Base-by-base conservation (phyloP, 176 grass and related monocot species). In the Zoysia japonica region DNA sequence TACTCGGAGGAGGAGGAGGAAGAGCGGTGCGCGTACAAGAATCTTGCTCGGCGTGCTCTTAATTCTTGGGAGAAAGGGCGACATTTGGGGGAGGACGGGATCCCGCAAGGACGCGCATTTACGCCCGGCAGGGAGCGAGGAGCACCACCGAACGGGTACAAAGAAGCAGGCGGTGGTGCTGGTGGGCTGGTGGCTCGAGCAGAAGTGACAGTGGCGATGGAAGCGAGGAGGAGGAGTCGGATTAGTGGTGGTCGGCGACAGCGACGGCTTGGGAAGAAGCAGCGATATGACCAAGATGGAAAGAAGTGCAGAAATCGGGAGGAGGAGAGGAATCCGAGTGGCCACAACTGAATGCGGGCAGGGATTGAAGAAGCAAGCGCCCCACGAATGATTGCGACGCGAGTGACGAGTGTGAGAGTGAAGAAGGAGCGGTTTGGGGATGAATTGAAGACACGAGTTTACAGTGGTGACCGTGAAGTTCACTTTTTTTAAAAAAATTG, bases 31-130 rank as follows among this genome's bases (percentile, higher is more conserved):
- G 1, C 48, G 36, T 2, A 9, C 7, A 37, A 73, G 62, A 65
- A 41, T 41, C 70, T 69, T 28, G 10, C 8, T 13, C 61, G 28
- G 28, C 28, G 28, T 3, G 5, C 53, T 75, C 75, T 80, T 88
- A 75, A 80, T 42, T 63, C 54, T 60, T 36, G 47, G 7, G 37
- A 43, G 19, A 2, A 47, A 83, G 75, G 68, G 80, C 75, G 52
- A 81, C 80, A 79, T 88, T 45, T 14, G 81, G 52, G 36, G 80
- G 10, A 51, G 68, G 9, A 61, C 6, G 76, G 69, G 81, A 70
- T 84, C 37, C 54, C 11, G 48, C 82, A 76, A 68, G 82, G 65
- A 85, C 82, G 71, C 11, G 82, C 81, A 88, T 88, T 88, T 80
- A 80, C 76, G 82, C 67, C 73, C 59, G 15, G 47, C 55, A 7